Evolutionary conservation across 495 filamentous ascomycete genomes (phyloP), one percentile per base, ranked within the genome.

Genomic region (Penicillium cinerascens): DNA sequence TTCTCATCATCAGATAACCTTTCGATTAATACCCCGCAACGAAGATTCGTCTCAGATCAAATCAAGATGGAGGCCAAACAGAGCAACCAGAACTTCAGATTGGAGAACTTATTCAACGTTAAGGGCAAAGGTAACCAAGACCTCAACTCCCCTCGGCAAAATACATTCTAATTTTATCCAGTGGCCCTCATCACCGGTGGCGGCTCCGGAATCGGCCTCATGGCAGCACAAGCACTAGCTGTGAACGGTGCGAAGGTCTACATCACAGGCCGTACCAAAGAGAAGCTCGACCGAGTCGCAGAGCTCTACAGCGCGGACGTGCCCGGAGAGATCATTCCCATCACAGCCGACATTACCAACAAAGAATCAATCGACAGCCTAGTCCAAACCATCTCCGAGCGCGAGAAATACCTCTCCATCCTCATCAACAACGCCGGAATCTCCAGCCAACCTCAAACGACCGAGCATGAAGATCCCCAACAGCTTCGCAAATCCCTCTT

Each of bases 161-260:
- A 43, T 18, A 10, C 35, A 39, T n/a, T 21, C 10, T 49, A 49
- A 51, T 27, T 17, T 35, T 37, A 33, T 13, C 7, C 29, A 72
- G 71, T 84, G 9, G 80, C 80, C 42, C 64, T 84, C 5, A 63
- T 85, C 45, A 82, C 80, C 6, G 82, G 82, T 47, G 82, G 66
- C 55, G 75, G 76, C 29, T 77, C 73, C 18, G 77, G 77, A 1
- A 79, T 78, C 18, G 77, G 76, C 23, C 61, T 80, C 1, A 82
- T 79, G 80, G 68, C 70, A 46, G 69, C 72, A 0, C 82, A 85
- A 66, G 78, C 82, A 8, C 74, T 85, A 0, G 81, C 81, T 5
- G 79, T 81, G 40, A 86, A 84, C 57, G 82, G 82, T 6, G 79
- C 74, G 6, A 77, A 77, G 58, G 77, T 80, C 23, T 85, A 86